Evolutionary conservation across 805 yeast genomes (phyloP), one percentile per base, ranked within the genome.

Genomic region (Groenewaldozyma tartarivorans): DNA sequence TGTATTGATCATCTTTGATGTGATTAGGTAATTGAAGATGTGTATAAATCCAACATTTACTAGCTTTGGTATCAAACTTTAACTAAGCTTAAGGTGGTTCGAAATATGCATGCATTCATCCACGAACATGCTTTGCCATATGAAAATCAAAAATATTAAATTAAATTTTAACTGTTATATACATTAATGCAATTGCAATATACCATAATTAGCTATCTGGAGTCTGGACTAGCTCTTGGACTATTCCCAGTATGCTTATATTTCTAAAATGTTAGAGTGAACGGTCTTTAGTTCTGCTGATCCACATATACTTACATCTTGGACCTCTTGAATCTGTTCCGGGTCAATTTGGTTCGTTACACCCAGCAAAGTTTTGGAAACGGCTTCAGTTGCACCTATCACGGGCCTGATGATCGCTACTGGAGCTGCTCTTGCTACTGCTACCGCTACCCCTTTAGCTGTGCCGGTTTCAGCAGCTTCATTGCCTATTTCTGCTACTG

Each of bases 331-430:
- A 44, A 43, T 36, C 35, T 50, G 50, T 1, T 40, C 40, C 5
- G 53, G 53, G 55, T 85, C 90, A 26, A 88, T 62, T 46, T 80
- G 81, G 55, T 86, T 87, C 32, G 86, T 77, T 5, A 88, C 69
- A 1, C 97, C 97, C 63, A 85, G 71, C 38, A 88, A 65, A 0
- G 95, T 72, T 53, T 78, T 82, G 4, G 90, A 80, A 4, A 88
- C 69, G 0, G 94, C 95, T 56, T 86, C 96, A 0, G 96, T 82
- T 0, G 95, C 86, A 1, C 96, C 97, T 51, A 88, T 86, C 46
- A 86, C 71, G 2, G 96, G 96, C 33, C 96, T 60, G 2, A 88
- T 69, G 13, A 88, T 60, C 16, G 85, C 79, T 13, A 85, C 75
- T 0, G 96, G 96, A 1, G 94, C 76, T 0, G 81, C 85, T 48